Percentiles rank a stretch among this genome's conserved stretches.
Evolutionary conservation across 2,329 filamentous ascomycete species (phyloP).

Genomic region (Ophiostoma ips): DNA sequence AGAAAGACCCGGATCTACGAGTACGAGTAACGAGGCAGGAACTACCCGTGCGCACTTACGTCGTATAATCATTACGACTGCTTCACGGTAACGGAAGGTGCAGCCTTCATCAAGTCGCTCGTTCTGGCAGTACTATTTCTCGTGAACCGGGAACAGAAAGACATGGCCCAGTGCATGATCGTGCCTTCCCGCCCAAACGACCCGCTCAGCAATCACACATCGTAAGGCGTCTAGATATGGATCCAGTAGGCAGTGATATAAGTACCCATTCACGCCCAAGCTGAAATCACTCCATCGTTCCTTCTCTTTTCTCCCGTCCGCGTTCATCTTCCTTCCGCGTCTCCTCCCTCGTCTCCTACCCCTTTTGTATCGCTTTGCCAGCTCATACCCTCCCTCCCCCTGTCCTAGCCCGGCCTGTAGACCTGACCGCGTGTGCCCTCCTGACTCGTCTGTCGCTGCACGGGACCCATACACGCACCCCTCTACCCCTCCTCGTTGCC

Average conservation of each 20-base stretch:
- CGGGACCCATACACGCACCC: constrained; percentile 5
- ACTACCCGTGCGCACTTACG: no score
- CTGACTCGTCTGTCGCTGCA: constrained; percentile 6
- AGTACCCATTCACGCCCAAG: background rate
- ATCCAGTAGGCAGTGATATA: no score
- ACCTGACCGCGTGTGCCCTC: constrained; percentile 4
- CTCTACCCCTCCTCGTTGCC: background rate
- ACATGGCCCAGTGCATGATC: no score
- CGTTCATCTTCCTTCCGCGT: no score
- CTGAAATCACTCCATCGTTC: background rate
- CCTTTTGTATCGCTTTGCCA: background rate
- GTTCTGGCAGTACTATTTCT: no score
- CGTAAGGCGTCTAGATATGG: no score
- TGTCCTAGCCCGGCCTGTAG: constrained; percentile 5
- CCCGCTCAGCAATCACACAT: no score
- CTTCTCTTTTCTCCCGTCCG: background rate
- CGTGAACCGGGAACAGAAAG: no score
- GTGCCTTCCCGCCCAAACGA: no score
- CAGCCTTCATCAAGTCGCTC: no score
- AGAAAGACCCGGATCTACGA: background rate
- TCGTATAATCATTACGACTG: no score
- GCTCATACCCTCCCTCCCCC: constrained; percentile 2
- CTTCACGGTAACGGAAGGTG: no score
- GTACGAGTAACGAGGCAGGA: background rate
- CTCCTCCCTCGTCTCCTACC: background rate